Conservation (phyloP, 495 filamentous ascomycete species). For the Daldinia childiae region DNA sequence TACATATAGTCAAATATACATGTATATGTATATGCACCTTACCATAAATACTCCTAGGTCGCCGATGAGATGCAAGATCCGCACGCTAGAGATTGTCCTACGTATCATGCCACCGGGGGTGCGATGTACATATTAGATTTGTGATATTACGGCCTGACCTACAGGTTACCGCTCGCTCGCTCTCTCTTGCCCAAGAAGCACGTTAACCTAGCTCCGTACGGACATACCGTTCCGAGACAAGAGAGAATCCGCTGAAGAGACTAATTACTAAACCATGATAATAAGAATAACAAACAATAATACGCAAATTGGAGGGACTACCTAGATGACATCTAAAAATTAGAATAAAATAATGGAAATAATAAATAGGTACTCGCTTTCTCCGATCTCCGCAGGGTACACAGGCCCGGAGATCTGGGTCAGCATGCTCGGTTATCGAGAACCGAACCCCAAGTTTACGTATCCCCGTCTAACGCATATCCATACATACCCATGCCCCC, state of each 20-base stretch:
- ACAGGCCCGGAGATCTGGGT: conserved; percentile 48
- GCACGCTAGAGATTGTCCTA: conserved; percentile 25
- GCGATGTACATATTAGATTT: conserved; percentile 3
- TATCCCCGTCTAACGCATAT: conserved; percentile 7
- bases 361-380: conserved; percentile 1
- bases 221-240: conserved; percentile 15
- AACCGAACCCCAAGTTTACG: neutral
- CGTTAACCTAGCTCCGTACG: neutral
- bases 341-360: neutral
- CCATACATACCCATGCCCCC: no score
- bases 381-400: conserved; percentile 31
- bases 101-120: conserved; percentile 3
- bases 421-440: conserved; percentile 46
- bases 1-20: no score
- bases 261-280: neutral
- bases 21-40: neutral
- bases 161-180: neutral
- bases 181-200: neutral
- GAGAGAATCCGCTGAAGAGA: conserved; percentile 12
- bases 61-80: conserved; percentile 41
- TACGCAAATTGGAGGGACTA: neutral
- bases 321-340: no score
- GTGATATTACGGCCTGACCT: neutral
- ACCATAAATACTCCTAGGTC: conserved; percentile 8
- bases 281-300: neutral